phyloP scores from a whole-genome alignment of 176 grass and related monocot genomes.

The Juncus inflexus region DNA sequence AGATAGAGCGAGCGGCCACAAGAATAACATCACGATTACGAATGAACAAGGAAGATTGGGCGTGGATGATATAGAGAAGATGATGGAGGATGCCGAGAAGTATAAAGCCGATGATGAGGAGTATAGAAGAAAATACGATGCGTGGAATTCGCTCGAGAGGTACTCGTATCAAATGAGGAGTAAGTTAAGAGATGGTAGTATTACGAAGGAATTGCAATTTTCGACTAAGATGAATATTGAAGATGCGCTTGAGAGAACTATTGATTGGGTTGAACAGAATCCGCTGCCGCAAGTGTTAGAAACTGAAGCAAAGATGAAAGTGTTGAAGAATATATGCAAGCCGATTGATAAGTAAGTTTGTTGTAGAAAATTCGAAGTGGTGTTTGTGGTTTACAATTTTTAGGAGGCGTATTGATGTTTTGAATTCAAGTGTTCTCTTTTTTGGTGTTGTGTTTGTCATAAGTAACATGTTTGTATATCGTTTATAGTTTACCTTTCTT shows the following conservation, averaged over 20 bases:
- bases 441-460: not conserved
- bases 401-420: too few relatives aligned
- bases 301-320: too few relatives aligned
- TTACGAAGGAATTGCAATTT: not conserved
- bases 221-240: not conserved
- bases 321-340: not conserved
- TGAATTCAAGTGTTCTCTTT: not conserved
- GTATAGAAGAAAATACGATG: conserved; percentile 8
- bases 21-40: conserved; percentile 95
- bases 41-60: conserved; percentile 52
- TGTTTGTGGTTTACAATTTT: conserved; percentile 13
- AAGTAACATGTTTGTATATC: too few relatives aligned
- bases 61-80: conserved; percentile 84
- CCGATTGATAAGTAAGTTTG: conserved; percentile 16
- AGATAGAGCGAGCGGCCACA: conserved; percentile 73
- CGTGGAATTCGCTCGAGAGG: conserved; percentile 18
- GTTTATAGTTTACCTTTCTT: too few relatives aligned
- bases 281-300: not conserved
- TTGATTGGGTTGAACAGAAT: not conserved
- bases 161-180: not conserved
- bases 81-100: conserved; percentile 69
- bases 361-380: conserved; percentile 13
- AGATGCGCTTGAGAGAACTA: not conserved
- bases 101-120: conserved; percentile 48
- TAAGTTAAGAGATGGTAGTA: not conserved